Evolutionary conservation across 169 alveolate species (phyloP), one percentile per base, ranked within the genome.

Genomic region (Plasmodium gallinaceum): DNA sequence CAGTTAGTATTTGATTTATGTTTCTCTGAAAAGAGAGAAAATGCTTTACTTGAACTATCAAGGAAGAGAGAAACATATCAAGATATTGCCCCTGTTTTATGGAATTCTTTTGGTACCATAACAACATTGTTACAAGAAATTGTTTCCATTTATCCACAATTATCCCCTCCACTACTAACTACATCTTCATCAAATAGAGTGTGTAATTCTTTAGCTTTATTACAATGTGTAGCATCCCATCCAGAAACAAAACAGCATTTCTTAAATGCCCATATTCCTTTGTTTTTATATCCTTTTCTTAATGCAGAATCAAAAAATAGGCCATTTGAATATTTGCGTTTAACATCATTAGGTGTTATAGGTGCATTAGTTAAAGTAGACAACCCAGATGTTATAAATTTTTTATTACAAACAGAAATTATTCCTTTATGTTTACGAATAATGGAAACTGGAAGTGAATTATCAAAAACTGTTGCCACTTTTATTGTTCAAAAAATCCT

Each of bases 321-420:
- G 78, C 99, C 99, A 1, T 97, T 97, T 89, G 99, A 99, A 94
- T 98, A 98, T 92, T 92, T 98, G 64, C 97, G 99, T 62, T 96
- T 99, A 61, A 99, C 99, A 0, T 96, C 99, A 9, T 93, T 99
- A 37, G 99, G 99, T 39, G 99, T 99, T 18, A 98, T 99, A 43
- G 99, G 99, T n/a, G 99, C 99, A 32, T 94, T 99, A 22, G 99
- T 99, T 12, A 98, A 98, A 96, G 99, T 98, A 22, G 99, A 98
- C 88, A 99, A 98, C 88, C 97, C 99, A 46, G 99, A 98, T 72
- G 99, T 98, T 42, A 98, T 98, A 32, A 95, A 96, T 83, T 98
- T 98, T 87, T 93, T 99, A 46, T 95, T 99, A 61, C 97, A 97
- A 85, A 96, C 98, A 0, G 99, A 99, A 89, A 98, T 99, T 26